Base-by-base conservation (phyloP, 2,329 filamentous ascomycete genomes). In the Neonectria ditissima region DNA sequence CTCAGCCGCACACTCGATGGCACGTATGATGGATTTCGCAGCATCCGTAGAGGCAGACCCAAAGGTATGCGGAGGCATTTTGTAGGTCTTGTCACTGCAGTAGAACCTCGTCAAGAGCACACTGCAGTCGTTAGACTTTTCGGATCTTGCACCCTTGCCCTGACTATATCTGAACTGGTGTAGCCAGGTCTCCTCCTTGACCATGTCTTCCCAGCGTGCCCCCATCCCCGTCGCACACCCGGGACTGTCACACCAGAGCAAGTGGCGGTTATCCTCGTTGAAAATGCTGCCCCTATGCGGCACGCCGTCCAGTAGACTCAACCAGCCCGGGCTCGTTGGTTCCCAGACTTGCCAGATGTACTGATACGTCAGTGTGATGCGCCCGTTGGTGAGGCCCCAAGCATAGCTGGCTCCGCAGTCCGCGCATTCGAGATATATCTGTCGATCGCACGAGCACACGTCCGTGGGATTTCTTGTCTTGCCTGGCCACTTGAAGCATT, bases 401-500 rank as follows among this genome's bases (percentile, higher is more conserved):
- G 32, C 51, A 16, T 41, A 54, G 20, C 26, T 7, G n/a, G 32
- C 51, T 43, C 14, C 22, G 20, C 51, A 54, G 3, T 54, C 34
- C 43, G 20, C 20, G 51, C 32, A 54, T 10, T 54, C 24, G 20
- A 54, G 22, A 41, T 18, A 22, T n/a, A 2, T 34, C 43, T 41
- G 20, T 20, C 51, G 51, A 28, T 30, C 16, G 22, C 51, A 54
- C 16, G 22, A 16, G 16, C 32, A 54, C 18, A 3, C 18, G 2
- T 32, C 32, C n/a, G 20, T 5, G 20, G 47, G 47, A 32, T 34
- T 5, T 8, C 8, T 51, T 16, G 34, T 30, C 14, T 26, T 54
- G 22, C 22, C 32, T 54, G 51, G 51, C 34, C 43, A 14, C 32
- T 26, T 20, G 51, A 54, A 54, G 34, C 51, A 54, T 41, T 28